Percentiles rank a stretch among this genome's conserved stretches.
phyloP scores from a whole-genome alignment of 805 yeast genomes.

The Danielia oregonensis region DNA sequence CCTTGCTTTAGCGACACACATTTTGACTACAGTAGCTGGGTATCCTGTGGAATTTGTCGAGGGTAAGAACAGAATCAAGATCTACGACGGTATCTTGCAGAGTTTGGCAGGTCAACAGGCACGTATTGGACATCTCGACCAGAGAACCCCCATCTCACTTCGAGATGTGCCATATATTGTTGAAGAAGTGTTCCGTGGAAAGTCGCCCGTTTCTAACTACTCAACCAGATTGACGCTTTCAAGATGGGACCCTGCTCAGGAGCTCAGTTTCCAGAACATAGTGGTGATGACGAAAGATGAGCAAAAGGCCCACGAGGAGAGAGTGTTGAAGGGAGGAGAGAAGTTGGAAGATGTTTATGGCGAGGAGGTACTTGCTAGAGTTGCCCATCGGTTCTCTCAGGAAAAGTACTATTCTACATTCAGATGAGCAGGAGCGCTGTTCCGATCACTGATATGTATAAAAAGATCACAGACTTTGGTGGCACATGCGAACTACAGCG shows the following conservation, averaged over 20 bases:
- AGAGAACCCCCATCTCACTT: constrained; percentile 68
- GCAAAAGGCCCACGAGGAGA: constrained; percentile 72
- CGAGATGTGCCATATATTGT: constrained; percentile 76
- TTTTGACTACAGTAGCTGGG: constrained; percentile 75
- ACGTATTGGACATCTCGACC: constrained; percentile 68
- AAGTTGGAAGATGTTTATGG: constrained; percentile 60
- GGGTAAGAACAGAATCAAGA: constrained; percentile 81
- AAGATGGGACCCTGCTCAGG: constrained; percentile 74
- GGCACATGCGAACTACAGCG: no score
- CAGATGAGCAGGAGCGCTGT: constrained; percentile 3
- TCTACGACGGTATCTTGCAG: constrained; percentile 80
- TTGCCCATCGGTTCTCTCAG: constrained; percentile 64
- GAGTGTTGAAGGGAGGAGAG: constrained; percentile 69
- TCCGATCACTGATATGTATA: not conserved
- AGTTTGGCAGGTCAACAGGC: constrained; percentile 84
- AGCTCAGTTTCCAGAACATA: constrained; percentile 69
- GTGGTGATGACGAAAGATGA: constrained; percentile 89
- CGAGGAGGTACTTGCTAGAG: constrained; percentile 51
- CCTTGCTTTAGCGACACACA: constrained; percentile 78
- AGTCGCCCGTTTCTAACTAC: constrained; percentile 80
- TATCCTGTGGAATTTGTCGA: constrained; percentile 90
- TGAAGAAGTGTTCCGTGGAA: constrained; percentile 92
- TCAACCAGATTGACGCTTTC: constrained; percentile 78
- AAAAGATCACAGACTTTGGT: no score
- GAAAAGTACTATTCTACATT: constrained; percentile 61